Base-by-base conservation (phyloP, 352 stramenopile genomes). In the Poterioochromonas sp. region DNA sequence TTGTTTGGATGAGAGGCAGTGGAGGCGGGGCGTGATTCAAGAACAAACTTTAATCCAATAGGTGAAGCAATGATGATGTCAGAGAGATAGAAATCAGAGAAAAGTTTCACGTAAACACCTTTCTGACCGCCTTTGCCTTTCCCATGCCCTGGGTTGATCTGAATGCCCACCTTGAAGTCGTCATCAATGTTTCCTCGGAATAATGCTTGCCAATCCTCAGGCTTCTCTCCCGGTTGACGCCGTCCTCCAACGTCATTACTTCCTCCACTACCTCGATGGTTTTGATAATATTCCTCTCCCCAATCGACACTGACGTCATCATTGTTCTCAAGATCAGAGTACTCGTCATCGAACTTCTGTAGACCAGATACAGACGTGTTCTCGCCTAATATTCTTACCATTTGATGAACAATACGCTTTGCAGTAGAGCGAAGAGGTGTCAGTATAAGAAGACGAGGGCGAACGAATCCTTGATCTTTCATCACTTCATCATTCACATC, bases 61-160 rank as follows among this genome's bases (percentile, higher is more conserved):
- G 90, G 89, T 37, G 88, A 93, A 54, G 88, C 86, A 39, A 94
- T 64, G 76, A 95, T 91, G 29, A 95, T 91, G 80, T 95, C 90
- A 74, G 87, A 91, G 22, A 85, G 82, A 76, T 91, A 92, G 83
- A 93, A 93, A 51, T 92, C 88, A 51, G 83, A 83, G 80, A 89
- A 94, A 0, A 93, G 73, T 54, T 83, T 82, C 5, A 78, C 0
- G 89, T 63, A 41, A 60, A 62, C 18, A 87, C 83, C 58, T 82
- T 82, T 76, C 64, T 76, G 34, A 77, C 34, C 53, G 39, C 73
- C 62, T 43, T 1, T 54, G 51, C 53, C 44, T 64, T 51, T 62
- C 32, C 69, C 62, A 80, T 82, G n/a, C 2, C 69, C 29, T 1
- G 83, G 82, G 49, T 81, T 84, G 12, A 89, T 53, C 18, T 83